phyloP scores from a whole-genome alignment of 768 basidiomycete genomes.

The Phylloporus rhodoxanthus region DNA sequence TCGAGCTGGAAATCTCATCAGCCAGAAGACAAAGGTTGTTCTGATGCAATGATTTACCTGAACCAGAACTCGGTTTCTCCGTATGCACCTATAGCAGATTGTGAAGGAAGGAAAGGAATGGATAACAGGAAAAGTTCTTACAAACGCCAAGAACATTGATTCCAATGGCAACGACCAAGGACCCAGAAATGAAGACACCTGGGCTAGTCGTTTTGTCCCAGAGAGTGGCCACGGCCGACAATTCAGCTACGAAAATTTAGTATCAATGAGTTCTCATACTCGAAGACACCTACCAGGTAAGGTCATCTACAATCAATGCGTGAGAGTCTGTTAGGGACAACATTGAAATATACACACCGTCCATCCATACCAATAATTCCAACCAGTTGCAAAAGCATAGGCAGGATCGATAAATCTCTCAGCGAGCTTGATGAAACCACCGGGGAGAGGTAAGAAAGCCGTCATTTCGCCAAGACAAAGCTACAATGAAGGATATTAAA shows the following conservation, averaged over 20 bases:
- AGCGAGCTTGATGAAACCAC: conserved; percentile 42
- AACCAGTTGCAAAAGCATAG: conserved; percentile 39
- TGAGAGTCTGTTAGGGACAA: conserved; percentile 3
- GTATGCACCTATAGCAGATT: conserved; percentile 28
- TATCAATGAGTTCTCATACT: too few species aligned
- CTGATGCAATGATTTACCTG: conserved; percentile 17
- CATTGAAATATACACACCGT: conserved; percentile 5
- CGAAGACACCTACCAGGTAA: conserved; percentile 18
- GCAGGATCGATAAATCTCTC: conserved; percentile 45
- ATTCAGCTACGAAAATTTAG: conserved; percentile 33
- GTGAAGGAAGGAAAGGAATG: neutral
- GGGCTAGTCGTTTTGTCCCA: conserved; percentile 39
- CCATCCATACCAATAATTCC: conserved; percentile 41
- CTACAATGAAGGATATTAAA: conserved; percentile 2
- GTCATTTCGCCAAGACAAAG: conserved; percentile 42
- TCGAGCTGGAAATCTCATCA: conserved; percentile 30
- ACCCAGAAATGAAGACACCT: conserved; percentile 49
- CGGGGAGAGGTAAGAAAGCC: conserved; percentile 40
- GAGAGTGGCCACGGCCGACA: conserved; percentile 46
- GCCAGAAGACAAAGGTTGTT: neutral
- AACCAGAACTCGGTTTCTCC: conserved; percentile 51
- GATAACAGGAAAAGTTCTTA: conserved; percentile 5
- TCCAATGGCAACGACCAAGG: conserved; percentile 42
- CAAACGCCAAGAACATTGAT: conserved; percentile 42
- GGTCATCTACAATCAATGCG: conserved; percentile 13